These are phyloP conservation scores for Septoria linicola DNA, from an alignment of 2,329 filamentous ascomycete genomes.

Conservation along the genomic window DNA sequence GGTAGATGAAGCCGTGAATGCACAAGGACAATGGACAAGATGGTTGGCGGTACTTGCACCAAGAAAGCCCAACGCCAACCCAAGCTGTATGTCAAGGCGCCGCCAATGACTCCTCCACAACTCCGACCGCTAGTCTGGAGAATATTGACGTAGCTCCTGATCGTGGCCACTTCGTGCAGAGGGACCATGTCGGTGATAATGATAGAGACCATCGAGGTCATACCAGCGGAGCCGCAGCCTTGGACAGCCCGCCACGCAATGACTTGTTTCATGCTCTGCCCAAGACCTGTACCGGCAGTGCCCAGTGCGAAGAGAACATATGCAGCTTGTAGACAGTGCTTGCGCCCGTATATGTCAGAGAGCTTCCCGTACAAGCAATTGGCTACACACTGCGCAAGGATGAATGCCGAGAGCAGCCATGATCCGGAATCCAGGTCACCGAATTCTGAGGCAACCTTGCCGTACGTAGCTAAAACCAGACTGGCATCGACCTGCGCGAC, in stretches of 20 bases:
- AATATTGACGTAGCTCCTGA: conserved; percentile 54
- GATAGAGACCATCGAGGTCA: conserved; percentile 47
- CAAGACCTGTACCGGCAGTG: conserved; percentile 43
- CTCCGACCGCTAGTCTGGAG: conserved; percentile 51
- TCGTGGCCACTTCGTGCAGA: conserved; percentile 49
- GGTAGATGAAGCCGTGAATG: conserved; percentile 32
- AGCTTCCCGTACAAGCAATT: conserved; percentile 48
- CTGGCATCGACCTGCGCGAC: conserved; percentile 64
- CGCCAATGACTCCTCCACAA: conserved; percentile 58
- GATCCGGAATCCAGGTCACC: conserved; percentile 42
- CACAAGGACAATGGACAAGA: conserved; percentile 52
- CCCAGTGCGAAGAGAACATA: conserved; percentile 46
- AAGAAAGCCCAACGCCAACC: conserved; percentile 67
- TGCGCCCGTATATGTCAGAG: conserved; percentile 48
- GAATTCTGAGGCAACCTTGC: conserved; percentile 51
- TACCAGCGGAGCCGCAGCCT: conserved; percentile 48
- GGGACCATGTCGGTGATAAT: conserved; percentile 53
- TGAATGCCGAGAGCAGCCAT: conserved; percentile 49
- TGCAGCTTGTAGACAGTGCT: conserved; percentile 40
- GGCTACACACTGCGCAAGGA: conserved; percentile 44
- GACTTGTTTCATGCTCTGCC: conserved; percentile 41
- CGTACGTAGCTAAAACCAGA: conserved; percentile 65
- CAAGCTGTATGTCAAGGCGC: conserved; percentile 60
- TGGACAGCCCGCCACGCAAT: conserved; percentile 44
- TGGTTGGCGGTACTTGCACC: conserved; percentile 57